Percentiles rank a stretch among this genome's conserved stretches.
phyloP scores from a whole-genome alignment of 2,329 filamentous ascomycete genomes.

The Camillea tinctor region DNA sequence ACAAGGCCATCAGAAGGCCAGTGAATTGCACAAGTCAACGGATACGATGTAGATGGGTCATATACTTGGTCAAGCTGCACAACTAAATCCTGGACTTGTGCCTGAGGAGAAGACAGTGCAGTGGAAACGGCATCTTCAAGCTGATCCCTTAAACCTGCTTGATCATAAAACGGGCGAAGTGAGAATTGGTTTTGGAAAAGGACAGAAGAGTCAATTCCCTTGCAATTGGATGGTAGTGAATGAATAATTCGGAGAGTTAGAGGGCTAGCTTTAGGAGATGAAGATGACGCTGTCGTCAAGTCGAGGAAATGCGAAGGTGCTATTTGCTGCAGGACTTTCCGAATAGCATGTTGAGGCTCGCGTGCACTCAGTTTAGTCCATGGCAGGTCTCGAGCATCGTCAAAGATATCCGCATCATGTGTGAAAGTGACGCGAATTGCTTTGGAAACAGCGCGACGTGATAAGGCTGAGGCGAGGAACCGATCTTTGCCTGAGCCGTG shows the following conservation, averaged over 20 bases:
- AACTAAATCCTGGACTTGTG: conserved; percentile 1
- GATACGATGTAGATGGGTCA: background rate
- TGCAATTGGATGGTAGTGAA: conserved; percentile 1
- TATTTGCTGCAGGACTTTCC: background rate
- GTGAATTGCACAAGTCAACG: conserved; percentile 3
- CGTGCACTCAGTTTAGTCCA: too few relatives aligned
- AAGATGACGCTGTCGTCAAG: background rate
- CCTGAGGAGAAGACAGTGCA: background rate
- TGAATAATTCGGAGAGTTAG: conserved; percentile 1
- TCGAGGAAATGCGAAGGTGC: conserved; percentile 6
- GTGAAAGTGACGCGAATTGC: conserved; percentile 1
- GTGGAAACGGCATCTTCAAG: conserved; percentile 4
- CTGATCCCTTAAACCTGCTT: background rate
- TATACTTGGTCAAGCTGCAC: conserved; percentile 2
- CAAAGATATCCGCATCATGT: background rate
- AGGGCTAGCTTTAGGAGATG: background rate
- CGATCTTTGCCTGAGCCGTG: conserved; percentile 1
- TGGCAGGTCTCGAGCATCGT: too few relatives aligned
- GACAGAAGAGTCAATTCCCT: background rate
- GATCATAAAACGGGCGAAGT: conserved; percentile 1
- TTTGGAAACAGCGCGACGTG: background rate
- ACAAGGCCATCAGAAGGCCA: conserved; percentile 5
- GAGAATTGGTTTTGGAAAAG: conserved; percentile 1
- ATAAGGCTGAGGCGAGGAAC: background rate
- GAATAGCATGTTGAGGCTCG: background rate